Percentiles rank a stretch among this genome's conserved stretches.
phyloP scores from a whole-genome alignment of 495 filamentous ascomycete species.

The Penicillium mononematosum region DNA sequence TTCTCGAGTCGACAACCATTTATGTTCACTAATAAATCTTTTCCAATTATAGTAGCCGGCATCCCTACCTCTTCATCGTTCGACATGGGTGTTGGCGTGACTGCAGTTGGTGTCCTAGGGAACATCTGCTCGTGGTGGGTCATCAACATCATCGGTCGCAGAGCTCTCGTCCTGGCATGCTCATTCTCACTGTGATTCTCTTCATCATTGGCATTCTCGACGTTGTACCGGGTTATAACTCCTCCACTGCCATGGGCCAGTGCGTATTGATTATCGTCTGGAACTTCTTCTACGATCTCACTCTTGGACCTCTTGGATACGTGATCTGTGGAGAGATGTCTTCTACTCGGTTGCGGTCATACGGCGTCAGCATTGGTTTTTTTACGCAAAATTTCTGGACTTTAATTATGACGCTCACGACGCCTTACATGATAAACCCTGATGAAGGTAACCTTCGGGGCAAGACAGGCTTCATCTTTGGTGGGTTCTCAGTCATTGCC shows the following conservation, averaged over 20 bases:
- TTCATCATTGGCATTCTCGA: slow-evolving; percentile 13
- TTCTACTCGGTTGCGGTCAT: slow-evolving; percentile 10
- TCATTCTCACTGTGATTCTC: slow-evolving; percentile 7
- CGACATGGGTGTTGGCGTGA: slow-evolving; percentile 15
- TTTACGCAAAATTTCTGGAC: slow-evolving; percentile 13
- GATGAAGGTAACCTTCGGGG: slow-evolving; percentile 60
- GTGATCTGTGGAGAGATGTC: slow-evolving; percentile 15
- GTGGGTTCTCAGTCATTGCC: slow-evolving; percentile 56
- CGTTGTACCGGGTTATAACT: slow-evolving; percentile 12
- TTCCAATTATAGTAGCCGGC: slow-evolving; percentile 7
- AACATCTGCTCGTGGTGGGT: slow-evolving; percentile 16
- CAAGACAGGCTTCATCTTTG: slow-evolving; percentile 65
- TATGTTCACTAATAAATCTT: not conserved
- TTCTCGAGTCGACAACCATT: not conserved
- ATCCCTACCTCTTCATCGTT: slow-evolving; percentile 14
- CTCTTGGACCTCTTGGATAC: slow-evolving; percentile 16
- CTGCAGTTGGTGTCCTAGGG: slow-evolving; percentile 14
- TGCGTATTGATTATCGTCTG: slow-evolving; percentile 12
- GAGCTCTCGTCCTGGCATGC: slow-evolving; percentile 11
- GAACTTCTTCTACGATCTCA: slow-evolving; percentile 16
- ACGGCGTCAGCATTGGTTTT: slow-evolving; percentile 10
- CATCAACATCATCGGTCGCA: slow-evolving; percentile 11
- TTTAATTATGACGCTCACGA: slow-evolving; percentile 40
- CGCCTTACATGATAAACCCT: slow-evolving; percentile 65
- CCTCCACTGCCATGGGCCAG: slow-evolving; percentile 11